Base-by-base conservation (phyloP, 768 basidiomycete species). In the Pisolithus albus region DNA sequence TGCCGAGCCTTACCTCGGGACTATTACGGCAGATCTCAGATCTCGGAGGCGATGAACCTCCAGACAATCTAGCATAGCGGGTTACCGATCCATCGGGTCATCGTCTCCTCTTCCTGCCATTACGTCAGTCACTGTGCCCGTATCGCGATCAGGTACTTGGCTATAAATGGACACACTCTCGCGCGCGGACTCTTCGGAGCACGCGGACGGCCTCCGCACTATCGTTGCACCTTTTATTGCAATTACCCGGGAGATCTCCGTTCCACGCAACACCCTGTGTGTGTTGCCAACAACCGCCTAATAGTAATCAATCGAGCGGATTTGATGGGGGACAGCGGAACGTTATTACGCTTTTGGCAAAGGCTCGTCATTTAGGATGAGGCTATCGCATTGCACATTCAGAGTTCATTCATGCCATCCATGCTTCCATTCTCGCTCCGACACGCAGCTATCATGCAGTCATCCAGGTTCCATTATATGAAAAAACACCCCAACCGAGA, bases 21-120 rank as follows among this genome's bases (percentile, higher is more conserved):
- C 53, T 54, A 67, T 67, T 62, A 67, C 63, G 52, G 47, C 58
- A 69, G 50, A 52, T n/a, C 50, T 32, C 64, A 61, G 46, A 47
- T 47, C 46, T 47, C 46, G 46, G 46, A 47, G 46, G 46, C 46
- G 46, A 47, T 47, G 46, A 28, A 13, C 43, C 40, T 52, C 42
- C 50, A 51, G 41, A 47, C 46, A 47, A 47, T 47, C 46, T 47
- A 36, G 30, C 32, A 34, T 32, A 32, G 46, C 46, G 32, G 46
- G 19, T 34, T 47, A 32, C 34, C 34, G 16, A 18, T 23, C 16
- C n/a, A 34, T 18, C 32, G n/a, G 34, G n/a, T 9, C 15, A 24
- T 9, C 24, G 9, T 4, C 43, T 43, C 56, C 56, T 62, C 26
- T 26, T 64, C 64, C 62, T 65, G 61, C 61, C 61, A 63, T 61